Evolutionary conservation across 768 basidiomycete genomes (phyloP), one percentile per base, ranked within the genome.

Genomic region (Kwoniella dendrophila): DNA sequence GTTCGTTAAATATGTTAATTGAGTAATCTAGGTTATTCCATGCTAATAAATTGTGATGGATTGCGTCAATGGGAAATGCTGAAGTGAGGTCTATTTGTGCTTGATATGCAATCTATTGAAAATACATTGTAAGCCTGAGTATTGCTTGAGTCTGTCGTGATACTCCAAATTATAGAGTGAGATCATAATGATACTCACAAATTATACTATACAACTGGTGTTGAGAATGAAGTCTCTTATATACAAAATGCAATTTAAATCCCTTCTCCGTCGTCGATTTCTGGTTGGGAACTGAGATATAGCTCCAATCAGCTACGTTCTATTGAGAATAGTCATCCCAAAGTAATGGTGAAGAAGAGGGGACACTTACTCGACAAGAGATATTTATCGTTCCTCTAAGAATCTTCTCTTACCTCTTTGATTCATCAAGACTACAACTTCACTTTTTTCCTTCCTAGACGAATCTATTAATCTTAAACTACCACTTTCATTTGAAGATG

Each of bases 361-460:
- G 8, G 8, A 38, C 36, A 43, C 41, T 43, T 20, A 43, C 41
- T 20, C 18, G 5, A 8, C 12, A 5, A 5, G 41, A 43, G 6
- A 6, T 11, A 14, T 20, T 43, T 50, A 72, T 61, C 61, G 59
- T 60, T 72, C 70, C 66, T 72, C 68, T 38, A 76, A 51, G 60
- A 74, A 76, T 49, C 73, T 57, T 43, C 75, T 40, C 65, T 62
- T 69, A 34, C 72, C 69, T 33, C 76, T 50, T 56, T 71, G 69
- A 63, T 77, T 78, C 74, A 78, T 76, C 66, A 78, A 69, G 4
- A 78, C 70, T 22, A 78, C 71, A 36, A 78, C 71, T 44, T 78
- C 73, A 29, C 33, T 45, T 41, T 26, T 43, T 41, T n/a, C 30
- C n/a, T 29, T 47, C 33, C 58, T 65, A 20, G 14, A 14, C 18